These are phyloP conservation scores for Boechera retrofracta DNA, from an alignment of 345 rosid species.

Conservation along the genomic window DNA sequence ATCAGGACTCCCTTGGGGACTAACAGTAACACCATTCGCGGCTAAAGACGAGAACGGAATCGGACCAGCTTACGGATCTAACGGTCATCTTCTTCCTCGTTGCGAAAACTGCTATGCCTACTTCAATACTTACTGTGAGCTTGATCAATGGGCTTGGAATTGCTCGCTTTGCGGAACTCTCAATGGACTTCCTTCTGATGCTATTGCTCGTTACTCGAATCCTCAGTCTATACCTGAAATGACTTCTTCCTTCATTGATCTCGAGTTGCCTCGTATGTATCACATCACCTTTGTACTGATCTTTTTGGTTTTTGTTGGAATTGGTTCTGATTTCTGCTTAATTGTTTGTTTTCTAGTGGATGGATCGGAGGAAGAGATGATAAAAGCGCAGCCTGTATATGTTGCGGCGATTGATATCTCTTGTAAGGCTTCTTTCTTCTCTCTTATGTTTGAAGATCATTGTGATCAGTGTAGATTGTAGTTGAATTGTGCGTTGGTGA, in stretches of 20 bases:
- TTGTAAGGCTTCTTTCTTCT: constrained; percentile 56
- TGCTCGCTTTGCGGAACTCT: constrained; percentile 93
- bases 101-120: constrained; percentile 94
- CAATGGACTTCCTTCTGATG: constrained; percentile 75
- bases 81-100: constrained; percentile 82
- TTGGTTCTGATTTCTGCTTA: neutral
- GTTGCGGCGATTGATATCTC: constrained; percentile 95
- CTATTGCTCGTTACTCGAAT: constrained; percentile 78
- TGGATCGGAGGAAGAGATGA: constrained; percentile 78
- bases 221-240: constrained; percentile 83
- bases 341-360: constrained; percentile 54
- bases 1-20: constrained; percentile 92
- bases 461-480: constrained; percentile 27
- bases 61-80: constrained; percentile 77
- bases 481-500: constrained; percentile 29
- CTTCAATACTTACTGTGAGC: constrained; percentile 91
- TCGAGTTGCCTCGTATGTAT: constrained; percentile 72
- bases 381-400: constrained; percentile 87
- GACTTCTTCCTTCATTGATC: constrained; percentile 94
- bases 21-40: constrained; percentile 88
- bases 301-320: neutral
- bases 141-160: constrained; percentile 98
- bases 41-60: constrained; percentile 83
- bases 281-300: neutral
- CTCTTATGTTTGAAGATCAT: neutral